These are phyloP conservation scores for Hyaloscypha finlandica DNA, from an alignment of 495 filamentous ascomycete genomes.

Conservation along the genomic window DNA sequence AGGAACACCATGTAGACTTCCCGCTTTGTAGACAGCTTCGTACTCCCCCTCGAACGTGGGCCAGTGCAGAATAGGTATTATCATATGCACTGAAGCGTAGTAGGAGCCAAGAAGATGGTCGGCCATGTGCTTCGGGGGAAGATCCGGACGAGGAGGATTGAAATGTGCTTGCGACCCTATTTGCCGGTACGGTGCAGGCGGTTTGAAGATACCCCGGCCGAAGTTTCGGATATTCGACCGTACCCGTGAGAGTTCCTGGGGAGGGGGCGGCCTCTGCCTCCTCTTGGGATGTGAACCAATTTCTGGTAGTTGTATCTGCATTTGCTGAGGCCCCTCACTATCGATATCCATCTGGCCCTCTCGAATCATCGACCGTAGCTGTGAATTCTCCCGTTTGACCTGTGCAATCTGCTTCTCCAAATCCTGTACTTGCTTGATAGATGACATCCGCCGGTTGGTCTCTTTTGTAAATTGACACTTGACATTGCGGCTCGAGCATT, in stretches of 20 bases:
- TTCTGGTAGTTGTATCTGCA: constrained; percentile 69
- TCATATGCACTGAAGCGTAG: constrained; percentile 71
- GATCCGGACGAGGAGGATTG: constrained; percentile 56
- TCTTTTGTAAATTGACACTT: constrained; percentile 99
- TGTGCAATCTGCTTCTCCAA: constrained; percentile 86
- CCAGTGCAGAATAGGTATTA: constrained; percentile 89
- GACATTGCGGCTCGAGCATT: constrained; percentile 91
- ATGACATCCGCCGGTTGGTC: constrained; percentile 97
- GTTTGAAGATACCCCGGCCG: constrained; percentile 78
- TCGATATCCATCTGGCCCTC: constrained; percentile 63
- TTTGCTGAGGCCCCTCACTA: constrained; percentile 53
- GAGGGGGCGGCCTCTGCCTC: constrained; percentile 56
- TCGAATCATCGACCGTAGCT: constrained; percentile 61
- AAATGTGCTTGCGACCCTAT: constrained; percentile 51
- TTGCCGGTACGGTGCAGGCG: constrained; percentile 70
- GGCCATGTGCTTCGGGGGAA: constrained; percentile 71
- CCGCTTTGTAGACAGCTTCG: constrained; percentile 72
- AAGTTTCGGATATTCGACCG: constrained; percentile 73
- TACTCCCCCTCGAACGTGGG: constrained; percentile 76
- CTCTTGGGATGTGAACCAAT: constrained; percentile 64
- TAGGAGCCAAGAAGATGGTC: constrained; percentile 79
- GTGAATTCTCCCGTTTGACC: constrained; percentile 71
- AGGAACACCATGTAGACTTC: constrained; percentile 62
- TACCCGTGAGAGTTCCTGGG: constrained; percentile 70
- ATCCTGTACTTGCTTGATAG: constrained; percentile 98